phyloP scores from a whole-genome alignment of 495 filamentous ascomycete species.

The Viridothelium virens region DNA sequence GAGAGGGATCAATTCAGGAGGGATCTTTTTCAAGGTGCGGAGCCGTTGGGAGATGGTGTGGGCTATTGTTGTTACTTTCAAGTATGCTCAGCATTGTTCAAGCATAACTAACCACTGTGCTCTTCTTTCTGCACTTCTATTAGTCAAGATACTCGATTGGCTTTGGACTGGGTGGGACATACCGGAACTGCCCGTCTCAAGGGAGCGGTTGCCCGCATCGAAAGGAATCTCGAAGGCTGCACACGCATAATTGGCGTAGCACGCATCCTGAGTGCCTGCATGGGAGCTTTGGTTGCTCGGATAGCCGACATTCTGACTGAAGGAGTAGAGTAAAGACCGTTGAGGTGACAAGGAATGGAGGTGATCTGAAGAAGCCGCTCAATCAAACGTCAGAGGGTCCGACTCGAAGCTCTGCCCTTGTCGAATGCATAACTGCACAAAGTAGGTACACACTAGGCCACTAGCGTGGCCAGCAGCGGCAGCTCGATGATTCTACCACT shows the following conservation, averaged over 20 bases:
- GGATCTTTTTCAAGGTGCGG: conserved; percentile 75
- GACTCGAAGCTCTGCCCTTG: not conserved
- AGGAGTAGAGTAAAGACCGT: not conserved
- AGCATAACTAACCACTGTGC: conserved; percentile 33
- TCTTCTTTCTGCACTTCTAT: conserved; percentile 37
- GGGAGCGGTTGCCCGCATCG: conserved; percentile 46
- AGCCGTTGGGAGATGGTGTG: conserved; percentile 97
- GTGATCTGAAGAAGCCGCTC: conserved; percentile 15
- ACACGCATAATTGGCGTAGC: conserved; percentile 21
- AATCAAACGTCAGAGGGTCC: not conserved
- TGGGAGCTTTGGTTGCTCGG: not conserved
- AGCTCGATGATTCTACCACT: conserved; percentile 17
- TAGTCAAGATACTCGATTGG: conserved; percentile 15
- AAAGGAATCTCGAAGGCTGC: conserved; percentile 36
- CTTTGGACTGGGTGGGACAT: conserved; percentile 37
- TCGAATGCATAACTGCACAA: not conserved
- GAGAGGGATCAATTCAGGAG: conserved; percentile 89
- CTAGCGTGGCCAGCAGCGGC: not conserved
- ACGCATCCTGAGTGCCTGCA: conserved; percentile 9
- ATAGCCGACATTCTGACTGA: conserved; percentile 1
- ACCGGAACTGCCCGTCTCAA: conserved; percentile 77
- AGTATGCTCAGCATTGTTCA: not conserved
- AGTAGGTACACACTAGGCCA: not conserved
- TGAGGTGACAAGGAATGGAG: conserved; percentile 1
- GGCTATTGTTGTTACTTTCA: conserved; percentile 44